Conservation (phyloP, 345 rosid species). For the Trapa incisa region DNA sequence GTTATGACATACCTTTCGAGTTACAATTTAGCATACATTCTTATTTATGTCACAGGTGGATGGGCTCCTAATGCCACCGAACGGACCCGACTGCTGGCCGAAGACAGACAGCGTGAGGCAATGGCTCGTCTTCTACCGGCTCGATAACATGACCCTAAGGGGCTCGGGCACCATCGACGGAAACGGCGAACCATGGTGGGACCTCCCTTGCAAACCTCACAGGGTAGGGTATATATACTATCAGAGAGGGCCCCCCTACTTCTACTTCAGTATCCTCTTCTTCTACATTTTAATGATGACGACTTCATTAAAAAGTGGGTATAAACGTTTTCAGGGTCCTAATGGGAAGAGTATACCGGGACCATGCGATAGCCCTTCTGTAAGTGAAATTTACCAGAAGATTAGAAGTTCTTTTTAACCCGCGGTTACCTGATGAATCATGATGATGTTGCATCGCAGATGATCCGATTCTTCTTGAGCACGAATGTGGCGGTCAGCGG, state of each 20-base stretch:
- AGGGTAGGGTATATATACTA: conserved; percentile 26
- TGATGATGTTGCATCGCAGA: conserved; percentile 18
- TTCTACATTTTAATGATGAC: too few species aligned
- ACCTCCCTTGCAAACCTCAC: conserved; percentile 96
- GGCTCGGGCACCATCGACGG: conserved; percentile 90
- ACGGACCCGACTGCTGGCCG: conserved; percentile 89
- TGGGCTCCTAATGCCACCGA: conserved; percentile 76
- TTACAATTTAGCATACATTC: not conserved
- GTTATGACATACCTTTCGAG: too few species aligned
- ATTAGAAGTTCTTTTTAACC: too few species aligned
- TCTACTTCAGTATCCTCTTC: too few species aligned
- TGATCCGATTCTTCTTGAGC: conserved; percentile 95
- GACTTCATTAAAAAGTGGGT: not conserved
- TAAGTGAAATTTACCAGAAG: conserved; percentile 21
- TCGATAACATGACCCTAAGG: conserved; percentile 45
- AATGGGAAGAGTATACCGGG: conserved; percentile 44
- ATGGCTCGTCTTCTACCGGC: conserved; percentile 86
- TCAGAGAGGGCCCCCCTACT: too few species aligned
- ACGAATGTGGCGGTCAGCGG: conserved; percentile 60
- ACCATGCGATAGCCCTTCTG: conserved; percentile 81
- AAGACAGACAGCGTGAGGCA: conserved; percentile 56
- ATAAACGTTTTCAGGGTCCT: conserved; percentile 43
- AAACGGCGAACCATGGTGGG: conserved; percentile 97
- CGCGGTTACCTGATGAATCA: not conserved
- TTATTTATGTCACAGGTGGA: conserved; percentile 35